These are phyloP conservation scores for Teratosphaeria gauchensis DNA, from an alignment of 2,329 filamentous ascomycete species.

Conservation along the genomic window DNA sequence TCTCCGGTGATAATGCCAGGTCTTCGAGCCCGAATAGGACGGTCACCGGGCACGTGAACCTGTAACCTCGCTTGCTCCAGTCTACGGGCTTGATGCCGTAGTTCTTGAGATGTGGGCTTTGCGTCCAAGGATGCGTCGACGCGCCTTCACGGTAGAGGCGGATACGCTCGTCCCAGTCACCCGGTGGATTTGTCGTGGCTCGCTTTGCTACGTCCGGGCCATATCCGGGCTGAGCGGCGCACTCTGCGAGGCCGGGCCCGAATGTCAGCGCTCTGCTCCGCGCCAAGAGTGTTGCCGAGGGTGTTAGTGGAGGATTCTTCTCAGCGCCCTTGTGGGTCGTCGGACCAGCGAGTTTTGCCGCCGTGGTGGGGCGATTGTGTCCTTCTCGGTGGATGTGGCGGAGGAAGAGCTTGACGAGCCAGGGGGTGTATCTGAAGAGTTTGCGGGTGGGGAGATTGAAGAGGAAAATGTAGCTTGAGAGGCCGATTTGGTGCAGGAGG, in stretches of 20 bases:
- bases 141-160: conserved; percentile 46
- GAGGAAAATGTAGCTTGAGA: conserved; percentile 33
- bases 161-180: conserved; percentile 43
- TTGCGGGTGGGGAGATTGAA: conserved; percentile 42
- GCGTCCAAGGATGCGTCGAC: conserved; percentile 38
- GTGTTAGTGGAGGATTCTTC: neutral
- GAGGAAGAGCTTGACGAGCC: neutral
- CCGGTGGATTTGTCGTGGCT: conserved; percentile 30
- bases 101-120: conserved; percentile 26
- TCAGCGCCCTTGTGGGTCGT: neutral
- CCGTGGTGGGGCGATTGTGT: neutral
- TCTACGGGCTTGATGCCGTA: conserved; percentile 37
- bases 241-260: conserved; percentile 41
- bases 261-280: conserved; percentile 39
- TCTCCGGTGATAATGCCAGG: conserved; percentile 38
- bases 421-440: conserved; percentile 17
- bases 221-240: conserved; percentile 17
- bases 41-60: conserved; percentile 43
- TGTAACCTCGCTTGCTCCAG: conserved; percentile 1
- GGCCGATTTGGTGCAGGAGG: neutral
- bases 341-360: neutral
- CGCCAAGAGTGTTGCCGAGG: neutral
- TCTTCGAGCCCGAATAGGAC: conserved; percentile 46
- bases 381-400: neutral
- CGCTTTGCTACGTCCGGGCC: conserved; percentile 5